These are phyloP conservation scores for Fusarium duplospermum DNA, from an alignment of 2,329 filamentous ascomycete species.

Conservation along the genomic window DNA sequence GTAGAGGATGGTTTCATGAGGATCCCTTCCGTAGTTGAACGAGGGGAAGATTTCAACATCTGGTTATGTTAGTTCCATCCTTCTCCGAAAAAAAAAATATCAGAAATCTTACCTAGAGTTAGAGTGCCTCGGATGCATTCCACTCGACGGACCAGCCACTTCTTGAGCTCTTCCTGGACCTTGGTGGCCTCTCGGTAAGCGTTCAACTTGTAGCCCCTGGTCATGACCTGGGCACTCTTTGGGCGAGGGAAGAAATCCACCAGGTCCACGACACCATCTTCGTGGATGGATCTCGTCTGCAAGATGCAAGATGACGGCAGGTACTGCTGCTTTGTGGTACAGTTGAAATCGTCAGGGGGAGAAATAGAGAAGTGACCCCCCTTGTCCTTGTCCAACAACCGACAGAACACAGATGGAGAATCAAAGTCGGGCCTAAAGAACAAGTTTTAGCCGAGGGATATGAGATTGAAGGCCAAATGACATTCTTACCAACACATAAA, in stretches of 20 bases:
- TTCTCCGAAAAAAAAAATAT: not conserved
- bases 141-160: constrained; percentile 76
- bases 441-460: constrained; percentile 1
- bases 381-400: constrained; percentile 78
- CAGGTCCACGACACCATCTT: constrained; percentile 78
- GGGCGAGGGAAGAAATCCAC: constrained; percentile 82
- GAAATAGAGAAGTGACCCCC: constrained; percentile 79
- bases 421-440: constrained; percentile 77
- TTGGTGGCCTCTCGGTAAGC: constrained; percentile 64
- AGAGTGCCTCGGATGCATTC: constrained; percentile 78
- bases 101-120: constrained; percentile 61
- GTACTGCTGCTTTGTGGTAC: constrained; percentile 82
- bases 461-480: not conserved
- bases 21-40: constrained; percentile 75
- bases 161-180: constrained; percentile 73
- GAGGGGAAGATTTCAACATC: constrained; percentile 79
- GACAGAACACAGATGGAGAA: constrained; percentile 80
- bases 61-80: constrained; percentile 37
- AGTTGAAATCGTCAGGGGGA: constrained; percentile 61
- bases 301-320: constrained; percentile 80
- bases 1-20: constrained; percentile 69
- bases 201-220: constrained; percentile 59
- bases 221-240: constrained; percentile 65
- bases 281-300: constrained; percentile 81
- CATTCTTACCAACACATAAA: constrained; percentile 78